phyloP scores from a whole-genome alignment of 2,329 filamentous ascomycete species.

The Myriangium duriaei region DNA sequence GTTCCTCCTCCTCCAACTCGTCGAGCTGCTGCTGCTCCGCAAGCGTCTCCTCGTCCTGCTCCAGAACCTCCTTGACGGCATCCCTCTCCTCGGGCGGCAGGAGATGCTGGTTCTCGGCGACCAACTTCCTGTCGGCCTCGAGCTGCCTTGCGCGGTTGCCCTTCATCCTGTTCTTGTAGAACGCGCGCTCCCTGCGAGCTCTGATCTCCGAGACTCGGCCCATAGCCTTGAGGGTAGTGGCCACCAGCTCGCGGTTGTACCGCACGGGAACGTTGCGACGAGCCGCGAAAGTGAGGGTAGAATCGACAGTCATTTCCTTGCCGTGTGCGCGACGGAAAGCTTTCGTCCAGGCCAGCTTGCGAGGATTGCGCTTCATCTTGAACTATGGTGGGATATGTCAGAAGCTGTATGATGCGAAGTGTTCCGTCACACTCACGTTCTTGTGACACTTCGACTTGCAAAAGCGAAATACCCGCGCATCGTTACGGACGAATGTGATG shows the following conservation, averaged over 20 bases:
- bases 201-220: constrained; percentile 78
- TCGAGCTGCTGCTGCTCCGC: constrained; percentile 24
- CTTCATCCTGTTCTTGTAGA: constrained; percentile 88
- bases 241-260: constrained; percentile 87
- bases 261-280: constrained; percentile 88
- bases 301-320: constrained; percentile 83
- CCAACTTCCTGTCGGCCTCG: constrained; percentile 71
- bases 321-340: constrained; percentile 73
- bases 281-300: constrained; percentile 80
- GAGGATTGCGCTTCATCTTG: constrained; percentile 97
- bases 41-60: constrained; percentile 39
- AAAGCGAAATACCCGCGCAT: constrained; percentile 54
- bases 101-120: constrained; percentile 84
- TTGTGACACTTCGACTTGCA: constrained; percentile 58
- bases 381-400: constrained; percentile 42
- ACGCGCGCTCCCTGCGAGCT: constrained; percentile 68
- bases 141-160: constrained; percentile 77
- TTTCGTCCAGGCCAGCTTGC: constrained; percentile 96
- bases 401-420: background rate
- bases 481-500: constrained; percentile 56
- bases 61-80: constrained; percentile 39
- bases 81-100: constrained; percentile 48
- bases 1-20: constrained; percentile 32
- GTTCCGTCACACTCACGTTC: constrained; percentile 24
- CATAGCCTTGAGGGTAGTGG: constrained; percentile 85